Evolutionary conservation across 192 early-diverging fungal species (phyloP).

Genomic region (Diversispora epigaea): DNA sequence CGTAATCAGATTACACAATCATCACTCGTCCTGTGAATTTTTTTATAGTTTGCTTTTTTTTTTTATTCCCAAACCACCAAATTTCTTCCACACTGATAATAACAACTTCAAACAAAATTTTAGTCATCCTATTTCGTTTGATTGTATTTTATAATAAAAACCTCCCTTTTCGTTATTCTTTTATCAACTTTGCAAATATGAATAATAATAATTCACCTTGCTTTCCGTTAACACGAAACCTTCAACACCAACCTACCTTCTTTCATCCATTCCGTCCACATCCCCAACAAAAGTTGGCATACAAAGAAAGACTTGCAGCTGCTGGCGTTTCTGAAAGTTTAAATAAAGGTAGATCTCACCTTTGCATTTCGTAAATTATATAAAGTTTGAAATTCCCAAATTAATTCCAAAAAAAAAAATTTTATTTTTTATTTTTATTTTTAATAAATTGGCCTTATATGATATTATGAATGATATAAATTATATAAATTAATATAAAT

Average conservation of each 20-base stretch:
- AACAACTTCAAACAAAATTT: too few species aligned
- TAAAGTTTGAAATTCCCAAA: not conserved
- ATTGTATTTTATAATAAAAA: not conserved
- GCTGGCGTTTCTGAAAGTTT: not conserved
- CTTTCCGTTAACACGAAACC: constrained; percentile 15
- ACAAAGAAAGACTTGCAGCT: constrained; percentile 8
- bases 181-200: constrained; percentile 5
- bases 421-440: too few species aligned
- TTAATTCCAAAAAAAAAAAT: too few species aligned
- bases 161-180: not conserved
- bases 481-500: not conserved
- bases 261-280: not conserved
- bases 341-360: not conserved
- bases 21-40: too few species aligned
- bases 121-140: too few species aligned
- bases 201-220: constrained; percentile 30
- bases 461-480: not conserved
- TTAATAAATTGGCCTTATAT: not conserved
- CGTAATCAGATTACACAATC: too few species aligned
- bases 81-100: too few species aligned
- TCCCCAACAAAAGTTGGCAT: not conserved
- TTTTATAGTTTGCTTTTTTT: too few species aligned
- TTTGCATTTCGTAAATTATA: not conserved
- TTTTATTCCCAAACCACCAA: too few species aligned
- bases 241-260: not conserved